A percentile compares a stretch with the other conserved stretches of the same genome.
These are phyloP conservation scores for Trapa bicornis DNA, from an alignment of 345 rosid genomes.

Conservation along the genomic window DNA sequence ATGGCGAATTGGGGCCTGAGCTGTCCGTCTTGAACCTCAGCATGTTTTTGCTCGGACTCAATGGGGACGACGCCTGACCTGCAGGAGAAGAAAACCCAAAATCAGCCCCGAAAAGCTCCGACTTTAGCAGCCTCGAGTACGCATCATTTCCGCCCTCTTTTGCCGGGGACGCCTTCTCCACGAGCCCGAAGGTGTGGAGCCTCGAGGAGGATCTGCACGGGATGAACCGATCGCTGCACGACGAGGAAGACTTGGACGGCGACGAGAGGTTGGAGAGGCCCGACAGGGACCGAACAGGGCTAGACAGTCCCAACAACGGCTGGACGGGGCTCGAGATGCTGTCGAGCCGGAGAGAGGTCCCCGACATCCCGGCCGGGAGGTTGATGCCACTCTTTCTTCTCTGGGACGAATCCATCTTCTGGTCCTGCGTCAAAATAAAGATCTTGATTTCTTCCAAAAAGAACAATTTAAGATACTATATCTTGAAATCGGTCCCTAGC, in stretches of 20 bases:
- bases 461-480: not conserved
- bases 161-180: constrained; percentile 61
- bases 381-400: constrained; percentile 59
- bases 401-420: constrained; percentile 54
- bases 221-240: constrained; percentile 85
- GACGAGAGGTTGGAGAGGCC: constrained; percentile 58
- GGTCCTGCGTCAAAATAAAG: constrained; percentile 1
- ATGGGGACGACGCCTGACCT: constrained; percentile 72
- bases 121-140: constrained; percentile 54
- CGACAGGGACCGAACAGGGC: constrained; percentile 24
- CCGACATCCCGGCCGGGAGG: constrained; percentile 83
- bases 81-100: constrained; percentile 75
- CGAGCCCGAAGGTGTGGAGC: constrained; percentile 72
- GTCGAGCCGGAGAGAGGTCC: constrained; percentile 53
- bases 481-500: not conserved
- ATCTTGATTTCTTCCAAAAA: not conserved
- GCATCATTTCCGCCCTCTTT: constrained; percentile 95
- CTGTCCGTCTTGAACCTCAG: constrained; percentile 74
- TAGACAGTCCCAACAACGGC: constrained; percentile 51
- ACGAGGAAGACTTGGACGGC: constrained; percentile 53
- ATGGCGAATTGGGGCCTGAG: constrained; percentile 69
- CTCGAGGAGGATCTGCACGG: constrained; percentile 96
- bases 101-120: constrained; percentile 94
- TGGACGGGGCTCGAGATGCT: constrained; percentile 49
- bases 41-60: constrained; percentile 75